Evolutionary conservation across 176 grass and related monocot species (phyloP).

Genomic region (Pharus latifolius): DNA sequence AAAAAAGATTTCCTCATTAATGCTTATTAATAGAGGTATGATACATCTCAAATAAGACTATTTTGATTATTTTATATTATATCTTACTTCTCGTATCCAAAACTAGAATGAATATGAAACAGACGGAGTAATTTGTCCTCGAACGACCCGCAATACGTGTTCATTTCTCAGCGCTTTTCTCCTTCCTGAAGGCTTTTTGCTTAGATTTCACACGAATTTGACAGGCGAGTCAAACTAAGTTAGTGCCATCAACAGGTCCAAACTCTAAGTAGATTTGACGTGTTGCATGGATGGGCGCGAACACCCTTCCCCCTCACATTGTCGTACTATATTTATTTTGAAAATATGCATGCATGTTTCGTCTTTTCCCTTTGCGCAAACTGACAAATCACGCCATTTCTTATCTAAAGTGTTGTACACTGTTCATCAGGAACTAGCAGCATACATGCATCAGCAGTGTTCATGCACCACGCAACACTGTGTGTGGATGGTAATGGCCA

Average conservation of each 20-base stretch:
- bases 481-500: background rate
- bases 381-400: slow-evolving; percentile 1
- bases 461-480: background rate
- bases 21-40: no score
- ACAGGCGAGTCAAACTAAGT: slow-evolving; percentile 5
- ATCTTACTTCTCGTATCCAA: no score
- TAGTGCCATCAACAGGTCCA: background rate
- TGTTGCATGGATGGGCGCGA: background rate
- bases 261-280: background rate
- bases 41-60: no score
- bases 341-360: background rate
- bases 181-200: background rate
- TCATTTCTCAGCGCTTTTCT: no score
- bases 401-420: no score
- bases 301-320: background rate
- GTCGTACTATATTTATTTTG: background rate
- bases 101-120: no score
- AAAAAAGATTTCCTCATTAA: no score
- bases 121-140: no score
- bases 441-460: no score
- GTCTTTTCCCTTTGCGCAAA: background rate
- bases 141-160: no score
- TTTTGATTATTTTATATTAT: no score
- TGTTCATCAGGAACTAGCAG: background rate
- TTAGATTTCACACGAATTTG: background rate